Base-by-base conservation (phyloP, 208 protist genomes). In the Leishmania major region DNA sequence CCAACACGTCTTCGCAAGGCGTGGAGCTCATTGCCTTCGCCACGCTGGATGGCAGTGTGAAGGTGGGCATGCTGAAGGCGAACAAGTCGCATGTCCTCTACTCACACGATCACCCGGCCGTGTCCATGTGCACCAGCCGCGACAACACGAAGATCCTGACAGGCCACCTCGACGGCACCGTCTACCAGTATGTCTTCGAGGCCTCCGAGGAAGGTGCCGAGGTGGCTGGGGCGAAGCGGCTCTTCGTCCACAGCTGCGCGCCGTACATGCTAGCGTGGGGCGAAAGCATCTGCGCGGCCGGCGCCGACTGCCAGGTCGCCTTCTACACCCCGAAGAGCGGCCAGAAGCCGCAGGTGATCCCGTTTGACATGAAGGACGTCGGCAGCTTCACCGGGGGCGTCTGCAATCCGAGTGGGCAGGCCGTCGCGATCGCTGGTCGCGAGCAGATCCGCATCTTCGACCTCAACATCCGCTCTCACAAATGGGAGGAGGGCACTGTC, bases 21-120 rank as follows among this genome's bases (percentile, higher is more conserved):
- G 92, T 98, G 55, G 97, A 99, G 88, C 86, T 99, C 37, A 91
- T 99, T 62, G 94, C 94, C 22, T 99, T 99, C 84, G 98, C 97
- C 64, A 94, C 93, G 22, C 73, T 92, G n/a, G 98, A 99, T 70
- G 98, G 98, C 64, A 98, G 98, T 81, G 96, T 99, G 57, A 94
- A 96, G 83, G 90, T 99, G 45, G 98, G 98, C 15, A 91, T 97
- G 74, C 82, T 99, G 49, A 96, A 97, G 73, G 93, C 90, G 19
- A 99, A 99, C 89, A 99, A 98, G 87, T 94, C 96, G 5, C 93
- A 96, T 75, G 95, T 92, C 3, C 90, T 99, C 57, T 99, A 98
- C 92, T 76, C 87, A 28, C 89, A 98, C 80, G 98, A 99, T 59
- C 93, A 97, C 84, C 84, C 92, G 45, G 96, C 97, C 57, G 91